phyloP scores from a whole-genome alignment of 805 yeast species.

The Nakazawaea ishiwadae region DNA sequence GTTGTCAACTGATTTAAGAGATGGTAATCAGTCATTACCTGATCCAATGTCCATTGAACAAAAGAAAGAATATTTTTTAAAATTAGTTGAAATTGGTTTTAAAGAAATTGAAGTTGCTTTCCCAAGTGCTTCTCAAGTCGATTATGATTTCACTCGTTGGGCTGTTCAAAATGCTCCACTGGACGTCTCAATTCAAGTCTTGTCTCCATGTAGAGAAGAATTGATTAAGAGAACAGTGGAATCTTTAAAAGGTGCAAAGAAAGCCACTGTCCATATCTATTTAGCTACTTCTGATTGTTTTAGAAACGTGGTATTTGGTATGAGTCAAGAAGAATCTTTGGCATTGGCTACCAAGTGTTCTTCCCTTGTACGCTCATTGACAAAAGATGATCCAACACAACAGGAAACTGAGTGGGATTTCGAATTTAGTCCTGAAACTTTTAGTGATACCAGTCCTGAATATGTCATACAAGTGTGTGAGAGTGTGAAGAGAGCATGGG shows the following conservation, averaged over 20 bases:
- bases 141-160: slow-evolving; percentile 74
- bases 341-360: slow-evolving; percentile 61
- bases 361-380: slow-evolving; percentile 55
- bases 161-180: slow-evolving; percentile 72
- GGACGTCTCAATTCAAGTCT: slow-evolving; percentile 73
- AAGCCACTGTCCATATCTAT: slow-evolving; percentile 72
- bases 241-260: slow-evolving; percentile 66
- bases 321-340: slow-evolving; percentile 54
- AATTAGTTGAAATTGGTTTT: slow-evolving; percentile 68
- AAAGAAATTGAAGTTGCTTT: slow-evolving; percentile 83
- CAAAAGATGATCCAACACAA: slow-evolving; percentile 60
- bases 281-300: slow-evolving; percentile 74
- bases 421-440: slow-evolving; percentile 80
- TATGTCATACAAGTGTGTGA: slow-evolving; percentile 65
- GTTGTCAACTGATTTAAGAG: slow-evolving; percentile 80
- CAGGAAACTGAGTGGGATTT: slow-evolving; percentile 62
- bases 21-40: slow-evolving; percentile 81
- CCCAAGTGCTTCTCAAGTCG: slow-evolving; percentile 76
- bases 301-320: slow-evolving; percentile 65
- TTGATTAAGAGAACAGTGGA: slow-evolving; percentile 69
- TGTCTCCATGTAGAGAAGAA: slow-evolving; percentile 73
- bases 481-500: slow-evolving; percentile 75
- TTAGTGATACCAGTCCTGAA: slow-evolving; percentile 64
- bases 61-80: slow-evolving; percentile 64
- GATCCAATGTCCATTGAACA: slow-evolving; percentile 85